Evolutionary conservation across 768 basidiomycete species (phyloP).

Genomic region (Imleria badia): DNA sequence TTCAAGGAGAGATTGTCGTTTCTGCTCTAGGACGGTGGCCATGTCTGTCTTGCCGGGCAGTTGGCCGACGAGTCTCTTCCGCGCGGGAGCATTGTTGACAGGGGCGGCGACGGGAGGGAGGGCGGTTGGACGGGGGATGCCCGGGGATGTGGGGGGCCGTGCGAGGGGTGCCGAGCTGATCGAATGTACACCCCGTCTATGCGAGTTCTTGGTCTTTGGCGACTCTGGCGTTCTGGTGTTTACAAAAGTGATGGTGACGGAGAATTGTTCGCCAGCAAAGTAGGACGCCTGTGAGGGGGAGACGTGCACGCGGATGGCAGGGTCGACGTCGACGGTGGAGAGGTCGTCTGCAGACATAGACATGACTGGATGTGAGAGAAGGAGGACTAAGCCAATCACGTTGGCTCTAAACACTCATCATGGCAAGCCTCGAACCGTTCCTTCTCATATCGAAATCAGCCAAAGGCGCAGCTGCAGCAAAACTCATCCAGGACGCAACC

Average conservation of each 20-base stretch:
- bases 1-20: slow-evolving; percentile 50
- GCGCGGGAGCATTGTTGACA: slow-evolving; percentile 30
- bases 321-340: slow-evolving; percentile 32
- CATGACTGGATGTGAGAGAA: too few species aligned
- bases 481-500: slow-evolving; percentile 82
- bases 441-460: slow-evolving; percentile 88
- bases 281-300: slow-evolving; percentile 84
- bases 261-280: slow-evolving; percentile 89
- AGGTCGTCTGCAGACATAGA: slow-evolving; percentile 22
- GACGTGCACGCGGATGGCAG: slow-evolving; percentile 65
- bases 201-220: slow-evolving; percentile 38
- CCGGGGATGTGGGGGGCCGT: slow-evolving; percentile 81
- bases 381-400: background rate
- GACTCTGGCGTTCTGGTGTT: slow-evolving; percentile 64
- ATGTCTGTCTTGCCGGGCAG: slow-evolving; percentile 36
- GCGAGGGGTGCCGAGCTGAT: slow-evolving; percentile 82
- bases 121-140: slow-evolving; percentile 46
- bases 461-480: slow-evolving; percentile 91
- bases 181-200: slow-evolving; percentile 75
- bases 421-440: slow-evolving; percentile 78
- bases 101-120: slow-evolving; percentile 23
- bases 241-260: slow-evolving; percentile 82
- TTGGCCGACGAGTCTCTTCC: slow-evolving; percentile 60
- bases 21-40: slow-evolving; percentile 51
- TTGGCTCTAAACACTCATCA: slow-evolving; percentile 21